These are phyloP conservation scores for Emmonsia crescens DNA, from an alignment of 2,329 filamentous ascomycete species.

Conservation along the genomic window DNA sequence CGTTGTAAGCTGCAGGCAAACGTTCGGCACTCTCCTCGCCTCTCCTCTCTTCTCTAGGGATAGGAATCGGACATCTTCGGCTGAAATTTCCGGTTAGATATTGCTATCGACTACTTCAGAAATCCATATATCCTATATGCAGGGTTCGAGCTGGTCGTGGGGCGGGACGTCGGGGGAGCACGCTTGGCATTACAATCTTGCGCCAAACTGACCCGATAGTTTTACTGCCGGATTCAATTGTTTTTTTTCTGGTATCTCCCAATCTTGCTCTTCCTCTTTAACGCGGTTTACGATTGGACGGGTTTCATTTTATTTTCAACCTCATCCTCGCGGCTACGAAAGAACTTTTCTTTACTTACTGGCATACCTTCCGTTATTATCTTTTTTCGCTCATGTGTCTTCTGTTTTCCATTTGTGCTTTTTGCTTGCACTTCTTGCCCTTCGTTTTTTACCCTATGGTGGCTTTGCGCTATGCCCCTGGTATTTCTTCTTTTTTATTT, in stretches of 20 bases:
- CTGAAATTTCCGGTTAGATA: not conserved
- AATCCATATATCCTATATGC: not conserved
- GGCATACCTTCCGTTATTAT: not conserved
- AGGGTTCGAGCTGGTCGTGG: not conserved
- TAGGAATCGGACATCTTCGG: not conserved
- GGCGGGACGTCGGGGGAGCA: not conserved
- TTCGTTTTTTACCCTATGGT: not conserved
- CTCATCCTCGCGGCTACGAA: not conserved
- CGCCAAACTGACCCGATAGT: not conserved
- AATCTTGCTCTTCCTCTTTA: not conserved
- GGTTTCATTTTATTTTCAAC: not conserved
- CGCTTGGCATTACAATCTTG: not conserved
- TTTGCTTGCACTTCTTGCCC: not conserved
- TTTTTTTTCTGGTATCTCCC: not conserved
- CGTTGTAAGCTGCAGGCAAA: not conserved
- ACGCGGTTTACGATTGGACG: slow-evolving; percentile 4
- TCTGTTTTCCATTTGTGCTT: not conserved
- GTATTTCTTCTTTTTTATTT: not conserved
- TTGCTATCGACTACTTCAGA: not conserved
- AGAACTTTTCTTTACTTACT: not conserved
- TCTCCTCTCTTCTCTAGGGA: not conserved
- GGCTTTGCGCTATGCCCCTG: not conserved
- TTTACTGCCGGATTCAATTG: not conserved
- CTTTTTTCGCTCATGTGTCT: not conserved
- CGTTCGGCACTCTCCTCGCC: not conserved